These are phyloP conservation scores for Jamesozyma jinghongensis DNA, from an alignment of 805 yeast genomes.

Conservation along the genomic window DNA sequence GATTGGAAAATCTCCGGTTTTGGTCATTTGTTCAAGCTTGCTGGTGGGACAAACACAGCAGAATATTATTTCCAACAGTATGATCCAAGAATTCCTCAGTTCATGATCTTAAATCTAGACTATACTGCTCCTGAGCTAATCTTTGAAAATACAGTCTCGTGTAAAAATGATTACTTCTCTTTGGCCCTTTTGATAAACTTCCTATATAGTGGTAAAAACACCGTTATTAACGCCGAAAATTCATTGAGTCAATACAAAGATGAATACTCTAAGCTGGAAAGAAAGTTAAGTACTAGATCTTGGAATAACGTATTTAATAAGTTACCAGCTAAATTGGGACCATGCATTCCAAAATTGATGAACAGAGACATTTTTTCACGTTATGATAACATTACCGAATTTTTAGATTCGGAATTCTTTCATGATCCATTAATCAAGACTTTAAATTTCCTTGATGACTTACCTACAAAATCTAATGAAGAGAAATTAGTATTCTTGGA, in stretches of 20 bases:
- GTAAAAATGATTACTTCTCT: constrained; percentile 75
- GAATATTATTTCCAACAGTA: constrained; percentile 62
- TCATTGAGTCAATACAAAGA: constrained; percentile 53
- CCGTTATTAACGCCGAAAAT: constrained; percentile 41
- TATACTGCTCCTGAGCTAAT: constrained; percentile 82
- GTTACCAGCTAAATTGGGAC: constrained; percentile 48
- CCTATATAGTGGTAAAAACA: constrained; percentile 48
- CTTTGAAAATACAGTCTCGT: constrained; percentile 51
- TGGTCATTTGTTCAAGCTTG: constrained; percentile 37
- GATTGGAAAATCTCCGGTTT: constrained; percentile 93
- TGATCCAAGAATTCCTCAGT: constrained; percentile 67
- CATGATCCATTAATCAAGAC: constrained; percentile 77
- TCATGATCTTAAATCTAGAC: constrained; percentile 60
- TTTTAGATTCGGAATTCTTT: constrained; percentile 66
- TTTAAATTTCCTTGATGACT: constrained; percentile 72
- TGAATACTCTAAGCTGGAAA: constrained; percentile 41
- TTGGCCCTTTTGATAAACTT: constrained; percentile 69
- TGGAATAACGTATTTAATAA: constrained; percentile 40
- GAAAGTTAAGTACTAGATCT: constrained; percentile 34
- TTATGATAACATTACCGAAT: constrained; percentile 42
- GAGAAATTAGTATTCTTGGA: constrained; percentile 64
- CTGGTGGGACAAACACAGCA: constrained; percentile 42
- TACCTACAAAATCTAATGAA: constrained; percentile 57
- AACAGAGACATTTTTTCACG: constrained; percentile 45
- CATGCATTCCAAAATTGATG: constrained; percentile 43